These are phyloP conservation scores for Draba incana DNA, from an alignment of 345 rosid genomes.

Conservation along the genomic window DNA sequence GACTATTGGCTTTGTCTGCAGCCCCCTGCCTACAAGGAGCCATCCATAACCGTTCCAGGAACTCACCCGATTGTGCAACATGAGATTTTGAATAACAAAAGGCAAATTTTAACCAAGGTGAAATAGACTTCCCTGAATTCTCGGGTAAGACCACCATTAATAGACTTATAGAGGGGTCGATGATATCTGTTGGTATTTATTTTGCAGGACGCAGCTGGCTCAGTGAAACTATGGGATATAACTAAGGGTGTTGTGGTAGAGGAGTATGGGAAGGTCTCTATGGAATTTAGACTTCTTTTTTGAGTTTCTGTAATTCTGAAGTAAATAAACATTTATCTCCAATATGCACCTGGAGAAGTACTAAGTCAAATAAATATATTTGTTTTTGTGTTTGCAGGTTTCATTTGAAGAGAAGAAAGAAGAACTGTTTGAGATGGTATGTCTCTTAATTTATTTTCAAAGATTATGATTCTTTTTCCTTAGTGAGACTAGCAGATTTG, in stretches of 20 bases:
- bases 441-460: slow-evolving; percentile 5
- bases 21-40: slow-evolving; percentile 87
- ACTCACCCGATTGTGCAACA: slow-evolving; percentile 91
- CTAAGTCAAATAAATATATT: slow-evolving; percentile 18
- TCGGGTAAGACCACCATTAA: slow-evolving; percentile 14
- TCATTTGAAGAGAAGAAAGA: slow-evolving; percentile 94
- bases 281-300: slow-evolving; percentile 10
- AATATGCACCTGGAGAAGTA: slow-evolving; percentile 15
- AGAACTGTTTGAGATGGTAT: slow-evolving; percentile 93
- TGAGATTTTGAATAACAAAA: slow-evolving; percentile 92
- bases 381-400: slow-evolving; percentile 50
- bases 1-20: slow-evolving; percentile 40
- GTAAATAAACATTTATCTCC: slow-evolving; percentile 15
- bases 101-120: slow-evolving; percentile 98
- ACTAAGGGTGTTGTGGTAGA: slow-evolving; percentile 83
- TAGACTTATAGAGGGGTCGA: slow-evolving; percentile 7
- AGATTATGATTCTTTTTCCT: slow-evolving; percentile 11
- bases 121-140: slow-evolving; percentile 20
- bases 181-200: slow-evolving; percentile 35
- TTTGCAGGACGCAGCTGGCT: slow-evolving; percentile 83
- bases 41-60: slow-evolving; percentile 75
- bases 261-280: slow-evolving; percentile 86
- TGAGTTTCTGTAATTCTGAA: slow-evolving; percentile 15
- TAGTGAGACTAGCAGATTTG: slow-evolving; percentile 10
- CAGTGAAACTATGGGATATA: slow-evolving; percentile 97